A percentile compares a stretch with the other conserved stretches of the same genome.
phyloP scores from a whole-genome alignment of 2,329 filamentous ascomycete species.

The Cordyceps cicadae region DNA sequence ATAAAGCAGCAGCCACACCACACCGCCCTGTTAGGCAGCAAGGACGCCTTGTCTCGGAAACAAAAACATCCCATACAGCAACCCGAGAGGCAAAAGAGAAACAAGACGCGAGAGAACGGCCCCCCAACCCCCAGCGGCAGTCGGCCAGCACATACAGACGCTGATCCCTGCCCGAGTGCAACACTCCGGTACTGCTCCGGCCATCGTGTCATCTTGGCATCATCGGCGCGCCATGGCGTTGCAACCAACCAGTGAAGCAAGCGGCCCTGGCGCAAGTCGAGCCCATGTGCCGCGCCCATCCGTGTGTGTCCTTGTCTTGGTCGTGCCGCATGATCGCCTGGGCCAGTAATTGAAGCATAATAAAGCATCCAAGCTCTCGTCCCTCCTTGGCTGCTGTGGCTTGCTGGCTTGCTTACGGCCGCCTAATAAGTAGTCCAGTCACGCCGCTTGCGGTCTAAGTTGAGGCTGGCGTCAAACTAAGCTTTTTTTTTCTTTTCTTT shows the following conservation, averaged over 20 bases:
- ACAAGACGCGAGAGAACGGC: too few species aligned
- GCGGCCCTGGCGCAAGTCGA: neutral
- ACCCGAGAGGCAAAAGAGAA: too few species aligned
- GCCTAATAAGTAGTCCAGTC: neutral
- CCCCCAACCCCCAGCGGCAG: too few species aligned
- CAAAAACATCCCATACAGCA: too few species aligned
- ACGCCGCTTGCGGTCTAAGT: neutral
- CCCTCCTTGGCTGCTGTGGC: neutral
- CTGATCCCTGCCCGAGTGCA: slow-evolving; percentile 1
- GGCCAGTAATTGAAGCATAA: too few species aligned
- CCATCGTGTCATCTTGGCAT: neutral
- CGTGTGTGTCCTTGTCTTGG: neutral
- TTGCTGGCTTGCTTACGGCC: neutral
- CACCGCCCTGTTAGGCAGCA: too few species aligned
- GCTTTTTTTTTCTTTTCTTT: neutral
- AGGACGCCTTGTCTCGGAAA: too few species aligned
- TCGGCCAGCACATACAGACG: neutral
- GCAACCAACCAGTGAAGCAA: neutral
- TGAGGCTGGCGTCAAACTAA: neutral
- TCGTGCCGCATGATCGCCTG: neutral
- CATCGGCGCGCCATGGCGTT: neutral
- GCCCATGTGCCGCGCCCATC: neutral
- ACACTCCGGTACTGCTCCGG: neutral
- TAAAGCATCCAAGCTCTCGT: too few species aligned
- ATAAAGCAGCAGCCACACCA: too few species aligned